Conservation (phyloP, 257 asterid species). For the Jacaranda mimosifolia region DNA sequence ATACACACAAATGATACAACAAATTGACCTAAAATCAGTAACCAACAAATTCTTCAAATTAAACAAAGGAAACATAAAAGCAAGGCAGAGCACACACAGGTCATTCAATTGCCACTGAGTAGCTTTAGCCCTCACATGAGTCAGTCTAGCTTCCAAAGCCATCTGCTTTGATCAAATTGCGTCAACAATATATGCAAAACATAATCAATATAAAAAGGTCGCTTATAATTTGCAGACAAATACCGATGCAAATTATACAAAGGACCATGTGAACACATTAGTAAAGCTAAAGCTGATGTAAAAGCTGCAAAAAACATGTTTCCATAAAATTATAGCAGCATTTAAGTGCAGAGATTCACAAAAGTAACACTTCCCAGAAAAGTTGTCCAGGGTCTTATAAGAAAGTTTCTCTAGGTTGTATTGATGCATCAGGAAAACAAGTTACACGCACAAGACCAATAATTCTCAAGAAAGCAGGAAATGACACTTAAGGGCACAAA, state of each 20-base stretch:
- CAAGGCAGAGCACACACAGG: conserved; percentile 14
- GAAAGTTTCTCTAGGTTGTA: neutral
- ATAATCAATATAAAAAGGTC: neutral
- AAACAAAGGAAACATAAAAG: conserved; percentile 5
- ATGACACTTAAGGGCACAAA: neutral
- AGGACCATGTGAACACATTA: neutral
- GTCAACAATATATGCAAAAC: neutral
- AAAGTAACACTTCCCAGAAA: neutral
- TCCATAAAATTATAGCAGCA: neutral
- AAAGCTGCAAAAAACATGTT: conserved; percentile 8
- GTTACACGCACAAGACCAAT: neutral
- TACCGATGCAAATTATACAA: neutral
- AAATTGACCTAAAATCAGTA: neutral
- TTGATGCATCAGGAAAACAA: neutral
- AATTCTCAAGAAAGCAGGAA: neutral
- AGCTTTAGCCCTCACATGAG: conserved; percentile 23
- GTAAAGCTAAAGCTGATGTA: conserved; percentile 8
- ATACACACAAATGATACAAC: neutral
- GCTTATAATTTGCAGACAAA: neutral
- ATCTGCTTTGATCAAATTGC: too few relatives aligned
- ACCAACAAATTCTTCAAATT: neutral
- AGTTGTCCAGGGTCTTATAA: neutral
- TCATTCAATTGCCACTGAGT: neutral
- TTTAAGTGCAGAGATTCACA: neutral
- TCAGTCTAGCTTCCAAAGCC: neutral